Evolutionary conservation across 2,329 filamentous ascomycete species (phyloP).

Genomic region (Trichophyton mentagrophytes): DNA sequence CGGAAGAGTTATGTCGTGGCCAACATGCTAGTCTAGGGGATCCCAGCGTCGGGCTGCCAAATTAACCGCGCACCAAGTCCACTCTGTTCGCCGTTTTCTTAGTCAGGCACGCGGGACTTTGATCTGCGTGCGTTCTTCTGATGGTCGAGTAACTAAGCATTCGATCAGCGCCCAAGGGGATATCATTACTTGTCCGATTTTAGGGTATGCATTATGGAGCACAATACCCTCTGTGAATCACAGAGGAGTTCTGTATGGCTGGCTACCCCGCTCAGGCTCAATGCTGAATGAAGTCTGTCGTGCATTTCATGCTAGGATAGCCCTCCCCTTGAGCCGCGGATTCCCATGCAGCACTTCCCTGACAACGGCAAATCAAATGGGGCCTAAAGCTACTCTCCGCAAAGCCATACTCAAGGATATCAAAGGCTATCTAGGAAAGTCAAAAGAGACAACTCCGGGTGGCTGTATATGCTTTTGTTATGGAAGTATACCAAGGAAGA

Average conservation of each 20-base stretch:
- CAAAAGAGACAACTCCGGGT: not conserved
- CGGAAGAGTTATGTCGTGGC: not conserved
- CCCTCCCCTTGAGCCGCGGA: slow-evolving; percentile 1
- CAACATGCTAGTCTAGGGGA: not conserved
- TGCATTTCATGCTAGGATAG: not conserved
- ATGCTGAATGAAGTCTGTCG: not conserved
- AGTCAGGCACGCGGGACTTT: not conserved
- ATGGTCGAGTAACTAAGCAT: not conserved
- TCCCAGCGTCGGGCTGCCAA: not conserved
- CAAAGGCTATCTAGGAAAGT: not conserved
- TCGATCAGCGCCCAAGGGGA: not conserved
- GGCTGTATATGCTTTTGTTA: too few species aligned
- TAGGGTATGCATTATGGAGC: too few species aligned
- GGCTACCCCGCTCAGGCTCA: not conserved
- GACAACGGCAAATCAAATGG: not conserved
- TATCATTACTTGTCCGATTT: not conserved
- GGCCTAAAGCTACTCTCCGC: not conserved
- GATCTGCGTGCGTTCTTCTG: not conserved
- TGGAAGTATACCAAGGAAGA: not conserved
- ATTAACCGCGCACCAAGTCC: not conserved
- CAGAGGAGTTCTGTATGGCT: not conserved
- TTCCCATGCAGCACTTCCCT: not conserved
- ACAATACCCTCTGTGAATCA: not conserved
- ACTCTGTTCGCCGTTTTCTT: not conserved
- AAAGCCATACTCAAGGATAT: not conserved